phyloP scores from a whole-genome alignment of 768 basidiomycete genomes.

The Xerocomellus amylosporus region DNA sequence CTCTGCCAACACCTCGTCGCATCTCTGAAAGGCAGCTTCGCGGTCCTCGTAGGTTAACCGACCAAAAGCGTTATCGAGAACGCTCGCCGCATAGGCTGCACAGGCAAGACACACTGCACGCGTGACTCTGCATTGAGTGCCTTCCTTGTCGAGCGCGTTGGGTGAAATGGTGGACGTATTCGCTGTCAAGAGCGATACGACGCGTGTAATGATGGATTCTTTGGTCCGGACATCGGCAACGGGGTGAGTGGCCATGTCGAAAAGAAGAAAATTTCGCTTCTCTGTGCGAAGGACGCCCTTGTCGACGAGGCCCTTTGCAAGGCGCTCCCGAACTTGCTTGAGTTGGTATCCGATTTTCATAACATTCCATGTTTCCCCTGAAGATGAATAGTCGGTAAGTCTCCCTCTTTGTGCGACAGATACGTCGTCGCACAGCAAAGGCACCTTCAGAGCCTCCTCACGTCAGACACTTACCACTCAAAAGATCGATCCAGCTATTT shows the following conservation, averaged over 20 bases:
- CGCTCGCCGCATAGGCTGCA: conserved; percentile 91
- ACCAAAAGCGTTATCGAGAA: conserved; percentile 91
- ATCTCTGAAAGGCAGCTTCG: conserved; percentile 89
- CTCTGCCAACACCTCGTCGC: conserved; percentile 91
- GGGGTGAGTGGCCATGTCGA: conserved; percentile 99
- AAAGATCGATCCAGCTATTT: conserved; percentile 91
- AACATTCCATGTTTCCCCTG: conserved; percentile 99
- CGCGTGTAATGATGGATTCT: conserved; percentile 75
- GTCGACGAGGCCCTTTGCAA: conserved; percentile 96
- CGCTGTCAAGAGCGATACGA: conserved; percentile 75
- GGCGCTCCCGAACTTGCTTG: conserved; percentile 95
- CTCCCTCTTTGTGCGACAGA: background rate
- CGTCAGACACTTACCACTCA: conserved; percentile 61
- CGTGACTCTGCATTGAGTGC: conserved; percentile 73
- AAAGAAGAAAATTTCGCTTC: conserved; percentile 96
- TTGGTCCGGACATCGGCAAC: conserved; percentile 92
- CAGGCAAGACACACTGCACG: conserved; percentile 86
- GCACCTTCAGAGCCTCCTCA: background rate
- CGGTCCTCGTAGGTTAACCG: conserved; percentile 88
- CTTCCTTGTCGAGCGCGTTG: conserved; percentile 70
- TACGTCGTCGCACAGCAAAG: background rate
- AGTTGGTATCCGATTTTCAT: conserved; percentile 99
- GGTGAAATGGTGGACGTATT: conserved; percentile 79
- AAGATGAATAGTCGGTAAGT: background rate
- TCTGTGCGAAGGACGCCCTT: conserved; percentile 99